Conservation (phyloP, 2,329 filamentous ascomycete genomes). For the Cyphellophora europaea region DNA sequence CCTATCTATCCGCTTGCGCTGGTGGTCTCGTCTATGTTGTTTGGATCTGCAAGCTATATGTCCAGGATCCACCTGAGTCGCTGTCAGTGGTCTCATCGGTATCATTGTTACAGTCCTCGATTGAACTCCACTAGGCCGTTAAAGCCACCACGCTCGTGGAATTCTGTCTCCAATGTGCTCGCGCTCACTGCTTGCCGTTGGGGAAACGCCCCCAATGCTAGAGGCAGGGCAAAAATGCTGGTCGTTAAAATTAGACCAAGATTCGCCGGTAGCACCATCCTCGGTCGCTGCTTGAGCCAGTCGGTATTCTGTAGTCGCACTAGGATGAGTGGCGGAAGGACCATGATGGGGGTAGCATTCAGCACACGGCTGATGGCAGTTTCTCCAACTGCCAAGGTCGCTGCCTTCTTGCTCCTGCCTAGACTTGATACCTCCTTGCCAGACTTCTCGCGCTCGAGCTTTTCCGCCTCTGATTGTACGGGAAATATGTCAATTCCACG, state of each 20-base stretch:
- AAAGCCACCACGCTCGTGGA: conserved; percentile 69
- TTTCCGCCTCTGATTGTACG: conserved; percentile 62
- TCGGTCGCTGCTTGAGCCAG: conserved; percentile 71
- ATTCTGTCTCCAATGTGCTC: conserved; percentile 71
- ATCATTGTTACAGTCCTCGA: conserved; percentile 77
- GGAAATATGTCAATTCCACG: conserved; percentile 89
- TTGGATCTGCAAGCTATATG: too few relatives aligned
- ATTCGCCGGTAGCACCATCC: conserved; percentile 73
- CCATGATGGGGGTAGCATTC: conserved; percentile 96
- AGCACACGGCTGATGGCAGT: conserved; percentile 85
- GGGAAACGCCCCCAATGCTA: conserved; percentile 86
- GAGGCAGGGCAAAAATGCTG: conserved; percentile 76
- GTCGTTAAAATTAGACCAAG: conserved; percentile 77
- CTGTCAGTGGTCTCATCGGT: too few relatives aligned
- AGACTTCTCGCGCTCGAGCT: conserved; percentile 52
- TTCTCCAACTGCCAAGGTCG: conserved; percentile 81
- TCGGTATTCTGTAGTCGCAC: conserved; percentile 73
- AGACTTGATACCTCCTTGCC: conserved; percentile 61
- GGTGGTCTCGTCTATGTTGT: too few relatives aligned
- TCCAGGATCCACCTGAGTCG: too few relatives aligned
- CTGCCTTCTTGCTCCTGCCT: conserved; percentile 81
- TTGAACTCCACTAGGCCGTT: conserved; percentile 91
- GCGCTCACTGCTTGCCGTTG: conserved; percentile 77
- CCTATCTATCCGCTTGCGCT: too few relatives aligned
- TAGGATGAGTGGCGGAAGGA: conserved; percentile 77